Base-by-base conservation (phyloP, 495 filamentous ascomycete genomes). In the Achaetomiella virescens region DNA sequence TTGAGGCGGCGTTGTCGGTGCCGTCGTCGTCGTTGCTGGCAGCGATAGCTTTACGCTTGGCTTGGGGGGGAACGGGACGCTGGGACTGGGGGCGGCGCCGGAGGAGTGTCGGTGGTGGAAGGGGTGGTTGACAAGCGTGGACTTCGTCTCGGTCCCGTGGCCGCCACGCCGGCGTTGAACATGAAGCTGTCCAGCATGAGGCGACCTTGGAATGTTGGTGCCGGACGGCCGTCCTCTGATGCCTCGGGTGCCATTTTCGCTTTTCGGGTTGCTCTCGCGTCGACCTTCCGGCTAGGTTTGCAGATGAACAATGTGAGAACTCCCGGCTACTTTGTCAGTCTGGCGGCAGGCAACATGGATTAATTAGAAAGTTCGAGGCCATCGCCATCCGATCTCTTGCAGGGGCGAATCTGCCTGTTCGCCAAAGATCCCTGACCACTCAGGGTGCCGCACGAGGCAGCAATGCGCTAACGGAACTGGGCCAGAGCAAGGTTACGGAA, bases 121-220 rank as follows among this genome's bases (percentile, higher is more conserved):
- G 48, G 58, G 29, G 42, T 59, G 48, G 9, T 72, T 59, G 53
- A 67, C 69, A 66, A 67, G 0, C 67, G 66, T 0, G 62, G 51
- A 29, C 69, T 70, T 20, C 61, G 64, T 2, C 46, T 37, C 15
- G 38, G 44, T 8, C 53, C 48, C 29, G 15, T 22, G 25, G 36
- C 9, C 20, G 36, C 14, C 8, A 40, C 25, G 12, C 22, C 25
- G 15, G 20, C 27, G 38, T 62, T 55, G 54, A 73, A 78, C 60
- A 70, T 69, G 62, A 74, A 81, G 46, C 70, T 59, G 22, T 69
- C 57, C 17, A 79, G 68, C 35, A 80, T 75, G 31, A 88, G 70
- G 17, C 71, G 72, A 36, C 83, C 82, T 29, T 77, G 64, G 58
- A 88, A 87, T 56, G 69, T 84, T 10, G 70, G 59, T 24, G 67